Base-by-base conservation (phyloP, 148 eudicot genomes). In the Heliosperma pusillum region DNA sequence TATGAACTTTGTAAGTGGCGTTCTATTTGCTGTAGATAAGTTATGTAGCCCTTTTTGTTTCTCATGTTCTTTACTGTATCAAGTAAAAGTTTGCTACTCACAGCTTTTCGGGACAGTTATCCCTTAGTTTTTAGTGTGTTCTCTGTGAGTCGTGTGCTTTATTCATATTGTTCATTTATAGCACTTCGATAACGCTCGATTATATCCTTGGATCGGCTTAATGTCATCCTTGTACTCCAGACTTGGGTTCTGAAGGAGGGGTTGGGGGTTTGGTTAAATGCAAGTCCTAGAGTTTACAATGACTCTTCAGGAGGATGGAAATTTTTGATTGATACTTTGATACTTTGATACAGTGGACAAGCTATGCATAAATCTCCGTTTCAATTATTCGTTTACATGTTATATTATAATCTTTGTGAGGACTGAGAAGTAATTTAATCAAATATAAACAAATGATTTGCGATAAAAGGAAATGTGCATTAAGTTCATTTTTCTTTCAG, bases 1-100 rank as follows among this genome's bases (percentile, higher is more conserved):
- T 24, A 42, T 69, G 62, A 74, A 74, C 45, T 11, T 15, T 50
- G 29, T 13, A 10, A 47, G 33, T 24, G 30, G 53, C 36, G 44
- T 59, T 58, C 24, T 44, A 11, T 52, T 67, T 66, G 64, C 45
- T 65, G 24, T 45, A 74, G 45, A 15, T 74, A 63, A 59, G 22
- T 21, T 36, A 55, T 65, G 55, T 33, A 21, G 29, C n/a, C 17
- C 27, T 17, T 42, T 47, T 40, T 8, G 8, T 27, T 33, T 58
- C 5, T 30, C 33, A 15, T 29, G 70, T 27, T 55, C 22, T 33
- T 36, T 61, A 7, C 19, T 13, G 45, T 59, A 70, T 33, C 74
- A 29, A 61, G 65, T 69, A 21, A 60, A 36, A 11, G 66, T 53
- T 70, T 47, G 21, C n/a, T 70, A 52, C 22, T 70, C 27, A 24